A percentile compares a stretch with the other conserved stretches of the same genome.
phyloP scores from a whole-genome alignment of 176 grass and related monocot genomes.

The Phragmites australis region DNA sequence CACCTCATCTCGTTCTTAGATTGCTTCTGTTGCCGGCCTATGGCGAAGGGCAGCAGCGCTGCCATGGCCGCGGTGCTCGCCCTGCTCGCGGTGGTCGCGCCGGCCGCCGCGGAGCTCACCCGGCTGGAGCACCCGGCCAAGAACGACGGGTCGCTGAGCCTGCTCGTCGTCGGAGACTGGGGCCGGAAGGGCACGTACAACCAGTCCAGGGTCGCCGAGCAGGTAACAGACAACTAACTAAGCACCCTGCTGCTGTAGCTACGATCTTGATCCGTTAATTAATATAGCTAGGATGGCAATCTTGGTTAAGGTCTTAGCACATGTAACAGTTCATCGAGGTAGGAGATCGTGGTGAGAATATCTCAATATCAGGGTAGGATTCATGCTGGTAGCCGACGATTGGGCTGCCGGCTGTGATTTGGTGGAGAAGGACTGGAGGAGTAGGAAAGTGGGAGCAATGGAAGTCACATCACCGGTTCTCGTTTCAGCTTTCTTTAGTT shows the following conservation, averaged over 20 bases:
- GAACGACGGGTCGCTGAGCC: conserved; percentile 52
- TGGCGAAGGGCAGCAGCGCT: conserved; percentile 12
- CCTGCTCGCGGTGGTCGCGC: conserved; percentile 36
- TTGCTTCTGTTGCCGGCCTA: neutral
- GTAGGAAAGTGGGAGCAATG: too few relatives aligned
- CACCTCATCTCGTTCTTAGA: neutral
- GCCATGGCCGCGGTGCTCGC: conserved; percentile 1
- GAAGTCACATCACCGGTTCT: neutral
- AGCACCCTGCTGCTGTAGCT: too few relatives aligned
- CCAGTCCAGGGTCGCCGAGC: conserved; percentile 65
- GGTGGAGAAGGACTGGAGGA: too few relatives aligned
- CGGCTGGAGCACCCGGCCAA: conserved; percentile 56
- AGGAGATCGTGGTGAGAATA: too few relatives aligned
- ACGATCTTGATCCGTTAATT: too few relatives aligned
- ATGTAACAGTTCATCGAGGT: too few relatives aligned
- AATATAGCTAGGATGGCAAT: too few relatives aligned
- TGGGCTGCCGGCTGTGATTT: too few relatives aligned
- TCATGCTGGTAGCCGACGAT: too few relatives aligned
- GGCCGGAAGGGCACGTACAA: conserved; percentile 76
- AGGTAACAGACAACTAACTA: conserved; percentile 40
- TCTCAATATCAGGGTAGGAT: too few relatives aligned
- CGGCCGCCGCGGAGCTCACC: conserved; percentile 42
- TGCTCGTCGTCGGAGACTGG: conserved; percentile 87
- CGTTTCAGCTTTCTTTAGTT: neutral
- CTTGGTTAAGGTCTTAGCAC: too few relatives aligned